Evolutionary conservation across 257 asterid species (phyloP), one percentile per base, ranked within the genome.

Genomic region (Salvia hispanica): DNA sequence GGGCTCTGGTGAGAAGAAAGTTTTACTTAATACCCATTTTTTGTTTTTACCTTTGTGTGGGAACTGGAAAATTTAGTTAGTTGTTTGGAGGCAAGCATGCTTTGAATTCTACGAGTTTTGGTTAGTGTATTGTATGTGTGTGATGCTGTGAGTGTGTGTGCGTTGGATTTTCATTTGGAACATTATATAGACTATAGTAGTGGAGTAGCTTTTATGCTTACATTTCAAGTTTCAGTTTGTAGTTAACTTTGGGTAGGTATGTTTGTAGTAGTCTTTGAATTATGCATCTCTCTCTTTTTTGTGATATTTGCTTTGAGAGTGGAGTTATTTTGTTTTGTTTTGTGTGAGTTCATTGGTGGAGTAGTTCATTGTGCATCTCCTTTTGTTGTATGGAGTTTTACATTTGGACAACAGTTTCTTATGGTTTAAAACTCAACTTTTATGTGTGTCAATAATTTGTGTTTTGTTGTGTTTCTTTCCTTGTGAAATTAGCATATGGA

Each of bases 1-100:
- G 80, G 92, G 82, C 18, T 84, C 95, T 72, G 98, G 96, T 92
- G 56, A 80, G 80, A 42, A 63, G 65, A 62, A 14, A 21, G n/a
- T 15, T 8, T 37, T 8, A 48, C 50, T 3, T 5, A 16, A 36
- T 63, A 4, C 66, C 42, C 51, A 7, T 67, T 59, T 57, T 12
- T 64, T 33, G 44, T 56, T 56, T 54, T 56, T 56, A 31, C 50
- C 57, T 16, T 60, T 74, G 21, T 61, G 25, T 14, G 6, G 1
- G 47, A 14, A 25, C 31, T 25, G 31, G 31, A 2, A 2, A 25
- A 25, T 57, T 46, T 52, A 42, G n/a, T 37, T 36, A 36, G 45
- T 58, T 45, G 59, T 16, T 46, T 46, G 15, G 56, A 36, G 64
- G 39, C 9, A 36, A 39, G 6, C 40, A 54, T n/a, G 11, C 43